A percentile compares a stretch with the other conserved stretches of the same genome.
These are phyloP conservation scores for Podila verticillata DNA, from an alignment of 192 early-diverging fungal genomes.

Conservation along the genomic window DNA sequence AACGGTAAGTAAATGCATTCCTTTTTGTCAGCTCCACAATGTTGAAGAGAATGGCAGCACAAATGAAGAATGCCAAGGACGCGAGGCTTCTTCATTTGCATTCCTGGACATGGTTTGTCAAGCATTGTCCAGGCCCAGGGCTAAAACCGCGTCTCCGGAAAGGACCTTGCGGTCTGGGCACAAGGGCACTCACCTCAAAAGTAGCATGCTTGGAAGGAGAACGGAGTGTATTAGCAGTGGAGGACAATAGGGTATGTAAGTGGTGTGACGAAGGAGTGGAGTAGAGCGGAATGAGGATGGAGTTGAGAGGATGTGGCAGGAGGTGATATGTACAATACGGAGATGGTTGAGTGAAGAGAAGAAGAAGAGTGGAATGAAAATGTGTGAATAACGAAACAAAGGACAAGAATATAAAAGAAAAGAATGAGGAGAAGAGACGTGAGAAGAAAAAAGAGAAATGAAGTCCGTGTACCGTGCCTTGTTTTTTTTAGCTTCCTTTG, in stretches of 20 bases:
- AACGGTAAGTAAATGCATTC: background rate
- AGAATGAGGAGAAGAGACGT: background rate
- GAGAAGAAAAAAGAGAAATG: background rate
- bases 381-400: background rate
- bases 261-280: no score
- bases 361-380: constrained; percentile 1
- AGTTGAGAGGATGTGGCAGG: background rate
- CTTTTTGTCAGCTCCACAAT: background rate
- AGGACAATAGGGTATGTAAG: no score
- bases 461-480: background rate
- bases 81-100: background rate
- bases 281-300: background rate
- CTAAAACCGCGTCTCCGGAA: no score
- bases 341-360: background rate
- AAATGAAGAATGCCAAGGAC: no score
- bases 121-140: background rate
- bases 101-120: constrained; percentile 1
- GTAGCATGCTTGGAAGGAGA: background rate
- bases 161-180: no score
- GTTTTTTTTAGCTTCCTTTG: no score
- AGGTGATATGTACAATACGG: background rate
- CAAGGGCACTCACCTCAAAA: background rate
- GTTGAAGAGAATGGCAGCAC: no score
- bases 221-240: background rate
- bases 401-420: background rate